Base-by-base conservation (phyloP, 2,329 filamentous ascomycete species). In the Chaetomiaceae sp. region DNA sequence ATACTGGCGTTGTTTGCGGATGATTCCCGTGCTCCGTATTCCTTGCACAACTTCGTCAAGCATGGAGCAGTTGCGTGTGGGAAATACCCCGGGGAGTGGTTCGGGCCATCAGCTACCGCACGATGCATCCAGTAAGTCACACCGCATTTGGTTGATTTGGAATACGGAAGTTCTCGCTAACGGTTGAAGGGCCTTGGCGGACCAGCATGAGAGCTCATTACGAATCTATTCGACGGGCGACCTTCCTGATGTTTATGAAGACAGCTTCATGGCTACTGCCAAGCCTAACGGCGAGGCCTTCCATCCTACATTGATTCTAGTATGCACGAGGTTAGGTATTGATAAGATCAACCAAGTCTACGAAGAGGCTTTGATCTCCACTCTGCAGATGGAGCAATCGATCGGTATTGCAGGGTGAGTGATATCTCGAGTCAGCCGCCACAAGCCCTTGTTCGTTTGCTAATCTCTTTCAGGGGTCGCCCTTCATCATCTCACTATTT, bases 21-120 rank as follows among this genome's bases (percentile, higher is more conserved):
- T 64, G 85, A 92, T 57, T 83, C 89, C 2, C 79, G 78, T 60
- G 90, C 94, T 3, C 89, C 90, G 0, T 97, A 95, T 67, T 97
- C 92, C 1, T 90, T 99, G 62, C 94, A 99, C 65, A 89, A 86
- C 57, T 99, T 99, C 65, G 94, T 99, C 32, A 78, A 85, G 48
- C 87, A 96, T 62, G 94, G 94, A 16, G 90, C 90, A 21, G 77
- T 80, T 32, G 86, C 87, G 2, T 99, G 94, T 69, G 91, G 90
- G 4, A 97, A 96, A 70, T 89, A 95, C 65, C 94, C 94, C 0
- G 94, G 94, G 33, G 90, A 97, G 71, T 99, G 94, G 94, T 99
- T 99, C 71, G 94, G 94, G 0, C 94, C 94, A n/a, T 96, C 90
- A 16, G 94, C 94, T 6, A 95, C 94, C 9, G 91, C 94, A 42